Percentiles rank a stretch among this genome's conserved stretches.
These are phyloP conservation scores for Aspergillus novoparasiticus DNA, from an alignment of 2,329 filamentous ascomycete species.

Conservation along the genomic window DNA sequence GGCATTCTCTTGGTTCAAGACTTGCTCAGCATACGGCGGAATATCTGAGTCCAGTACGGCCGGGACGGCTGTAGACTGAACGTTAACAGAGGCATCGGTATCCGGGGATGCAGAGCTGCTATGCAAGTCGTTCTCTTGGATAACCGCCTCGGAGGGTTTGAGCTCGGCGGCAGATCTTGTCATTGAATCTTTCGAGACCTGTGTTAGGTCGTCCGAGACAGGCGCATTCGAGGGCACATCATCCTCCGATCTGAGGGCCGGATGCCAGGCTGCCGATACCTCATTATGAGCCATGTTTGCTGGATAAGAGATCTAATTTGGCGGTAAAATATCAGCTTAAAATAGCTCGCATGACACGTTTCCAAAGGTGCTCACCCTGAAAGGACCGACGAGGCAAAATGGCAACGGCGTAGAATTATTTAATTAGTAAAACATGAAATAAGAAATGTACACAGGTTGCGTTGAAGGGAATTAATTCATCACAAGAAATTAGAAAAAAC, in stretches of 20 bases:
- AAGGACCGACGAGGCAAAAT: conserved; percentile 21
- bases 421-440: conserved; percentile 16
- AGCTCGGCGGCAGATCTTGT: background rate
- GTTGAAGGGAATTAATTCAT: conserved; percentile 1
- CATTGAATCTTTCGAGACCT: background rate
- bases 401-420: conserved; percentile 6
- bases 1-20: background rate
- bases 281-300: conserved; percentile 29
- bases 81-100: background rate
- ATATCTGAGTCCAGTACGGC: background rate
- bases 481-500: conserved; percentile 6
- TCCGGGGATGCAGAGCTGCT: background rate
- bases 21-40: background rate
- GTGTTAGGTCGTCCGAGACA: conserved; percentile 17
- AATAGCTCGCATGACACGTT: conserved; percentile 31
- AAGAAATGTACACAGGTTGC: background rate
- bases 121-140: background rate
- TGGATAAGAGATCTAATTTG: conserved; percentile 11
- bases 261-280: conserved; percentile 54
- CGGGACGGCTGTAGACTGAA: background rate
- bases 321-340: conserved; percentile 14
- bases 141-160: background rate
- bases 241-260: conserved; percentile 53
- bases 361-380: conserved; percentile 23
- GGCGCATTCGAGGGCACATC: conserved; percentile 19